A percentile compares a stretch with the other conserved stretches of the same genome.
Conservation (phyloP, 148 eudicot genomes). For the Rhododendron ferrugineum region DNA sequence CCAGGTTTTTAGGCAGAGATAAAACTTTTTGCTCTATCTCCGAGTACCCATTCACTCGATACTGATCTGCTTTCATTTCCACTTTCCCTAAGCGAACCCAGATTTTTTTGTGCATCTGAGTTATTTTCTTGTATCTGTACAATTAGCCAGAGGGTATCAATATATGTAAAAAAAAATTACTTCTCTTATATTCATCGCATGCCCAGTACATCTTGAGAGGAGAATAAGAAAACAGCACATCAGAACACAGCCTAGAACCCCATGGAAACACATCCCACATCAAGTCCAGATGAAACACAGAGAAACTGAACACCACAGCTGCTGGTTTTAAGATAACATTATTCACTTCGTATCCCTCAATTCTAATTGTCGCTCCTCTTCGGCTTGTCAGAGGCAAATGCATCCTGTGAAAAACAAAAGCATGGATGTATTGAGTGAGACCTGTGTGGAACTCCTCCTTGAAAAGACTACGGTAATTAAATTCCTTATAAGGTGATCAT, state of each 20-base stretch:
- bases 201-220: not conserved
- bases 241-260: not conserved
- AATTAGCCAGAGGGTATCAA: not conserved
- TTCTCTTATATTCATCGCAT: not conserved
- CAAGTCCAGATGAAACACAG: not conserved
- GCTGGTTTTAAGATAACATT: not conserved
- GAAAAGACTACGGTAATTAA: not conserved
- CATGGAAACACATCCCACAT: not conserved
- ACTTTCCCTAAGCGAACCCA: too few species aligned
- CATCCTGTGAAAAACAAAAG: conserved; percentile 27
- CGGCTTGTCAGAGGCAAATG: conserved; percentile 49
- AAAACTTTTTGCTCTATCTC: too few species aligned
- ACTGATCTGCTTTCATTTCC: too few species aligned
- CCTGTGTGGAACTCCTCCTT: not conserved
- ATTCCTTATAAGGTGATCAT: not conserved
- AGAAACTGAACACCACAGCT: not conserved
- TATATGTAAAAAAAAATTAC: not conserved
- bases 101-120: not conserved
- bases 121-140: not conserved
- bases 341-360: not conserved
- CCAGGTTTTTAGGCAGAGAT: not conserved
- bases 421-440: not conserved
- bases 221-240: not conserved
- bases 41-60: too few species aligned
- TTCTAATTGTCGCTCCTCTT: conserved; percentile 62